phyloP scores from a whole-genome alignment of 768 basidiomycete genomes.

The Artomyces pyxidatus region DNA sequence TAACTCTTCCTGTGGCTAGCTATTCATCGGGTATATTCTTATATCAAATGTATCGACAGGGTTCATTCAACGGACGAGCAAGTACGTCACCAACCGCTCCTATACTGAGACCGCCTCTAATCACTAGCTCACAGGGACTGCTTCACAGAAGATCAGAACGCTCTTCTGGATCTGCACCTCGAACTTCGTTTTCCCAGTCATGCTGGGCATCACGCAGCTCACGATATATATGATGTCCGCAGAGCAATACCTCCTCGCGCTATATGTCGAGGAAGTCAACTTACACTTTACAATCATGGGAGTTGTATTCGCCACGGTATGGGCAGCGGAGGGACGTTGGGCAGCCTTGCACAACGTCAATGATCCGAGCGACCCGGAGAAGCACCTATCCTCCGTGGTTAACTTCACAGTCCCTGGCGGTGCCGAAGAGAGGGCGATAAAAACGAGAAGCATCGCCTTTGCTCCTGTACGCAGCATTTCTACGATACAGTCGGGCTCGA shows the following conservation, averaged over 20 bases:
- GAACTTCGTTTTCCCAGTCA: slow-evolving; percentile 32
- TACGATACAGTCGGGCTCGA: too few species aligned
- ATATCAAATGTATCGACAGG: slow-evolving; percentile 15
- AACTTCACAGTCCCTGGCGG: too few species aligned
- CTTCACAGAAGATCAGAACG: slow-evolving; percentile 20
- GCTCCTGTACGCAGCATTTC: too few species aligned
- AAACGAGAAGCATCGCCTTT: too few species aligned
- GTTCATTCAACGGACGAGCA: neutral
- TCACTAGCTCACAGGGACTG: slow-evolving; percentile 15
- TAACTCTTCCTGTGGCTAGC: neutral
- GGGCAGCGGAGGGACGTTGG: slow-evolving; percentile 12
- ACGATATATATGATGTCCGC: slow-evolving; percentile 10
- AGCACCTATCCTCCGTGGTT: too few species aligned
- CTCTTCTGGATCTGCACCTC: slow-evolving; percentile 29
- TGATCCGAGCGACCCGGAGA: too few species aligned
- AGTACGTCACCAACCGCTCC: too few species aligned
- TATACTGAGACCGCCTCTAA: too few species aligned
- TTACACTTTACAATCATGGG: slow-evolving; percentile 29
- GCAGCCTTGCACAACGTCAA: too few species aligned
- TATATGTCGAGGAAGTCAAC: slow-evolving; percentile 19
- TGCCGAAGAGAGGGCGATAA: too few species aligned
- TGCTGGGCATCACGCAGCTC: slow-evolving; percentile 28
- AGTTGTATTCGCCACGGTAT: slow-evolving; percentile 30
- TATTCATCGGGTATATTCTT: slow-evolving; percentile 23
- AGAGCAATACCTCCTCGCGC: slow-evolving; percentile 17